phyloP scores from a whole-genome alignment of 2,329 filamentous ascomycete species.

The Aspergillus piperis region DNA sequence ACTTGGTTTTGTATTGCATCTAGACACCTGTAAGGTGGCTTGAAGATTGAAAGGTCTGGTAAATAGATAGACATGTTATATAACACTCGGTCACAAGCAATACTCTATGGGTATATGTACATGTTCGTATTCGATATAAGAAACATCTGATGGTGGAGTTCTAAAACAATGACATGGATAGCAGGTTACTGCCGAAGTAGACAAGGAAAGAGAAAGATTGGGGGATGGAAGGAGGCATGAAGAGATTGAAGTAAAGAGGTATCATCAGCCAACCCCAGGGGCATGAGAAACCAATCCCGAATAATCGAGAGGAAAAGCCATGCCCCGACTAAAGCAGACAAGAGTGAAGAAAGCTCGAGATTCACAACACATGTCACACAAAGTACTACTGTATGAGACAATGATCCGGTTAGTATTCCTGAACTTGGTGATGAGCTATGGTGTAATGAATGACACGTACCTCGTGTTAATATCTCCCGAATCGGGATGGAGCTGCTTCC shows the following conservation, averaged over 20 bases:
- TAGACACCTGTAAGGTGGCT: neutral
- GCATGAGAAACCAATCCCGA: constrained; percentile 47
- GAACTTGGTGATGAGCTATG: neutral
- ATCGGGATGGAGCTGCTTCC: neutral
- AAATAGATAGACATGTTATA: neutral
- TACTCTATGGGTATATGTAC: constrained; percentile 24
- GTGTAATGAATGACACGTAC: neutral
- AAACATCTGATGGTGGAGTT: constrained; percentile 7
- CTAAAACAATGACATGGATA: constrained; percentile 15
- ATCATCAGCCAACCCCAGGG: constrained; percentile 21
- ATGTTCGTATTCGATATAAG: constrained; percentile 4
- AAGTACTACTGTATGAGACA: neutral
- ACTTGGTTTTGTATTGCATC: neutral
- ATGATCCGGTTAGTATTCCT: neutral
- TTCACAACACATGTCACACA: constrained; percentile 14
- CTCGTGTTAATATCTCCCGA: neutral
- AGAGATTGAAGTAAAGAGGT: neutral
- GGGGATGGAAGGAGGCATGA: neutral
- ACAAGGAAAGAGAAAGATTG: neutral
- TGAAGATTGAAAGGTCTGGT: neutral
- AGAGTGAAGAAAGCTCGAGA: constrained; percentile 19
- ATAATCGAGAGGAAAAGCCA: constrained; percentile 47
- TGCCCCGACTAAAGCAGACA: constrained; percentile 42
- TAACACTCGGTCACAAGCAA: neutral
- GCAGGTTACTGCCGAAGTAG: neutral